These are phyloP conservation scores for Barbatosphaeria neglecta DNA, from an alignment of 495 filamentous ascomycete species.

Conservation along the genomic window DNA sequence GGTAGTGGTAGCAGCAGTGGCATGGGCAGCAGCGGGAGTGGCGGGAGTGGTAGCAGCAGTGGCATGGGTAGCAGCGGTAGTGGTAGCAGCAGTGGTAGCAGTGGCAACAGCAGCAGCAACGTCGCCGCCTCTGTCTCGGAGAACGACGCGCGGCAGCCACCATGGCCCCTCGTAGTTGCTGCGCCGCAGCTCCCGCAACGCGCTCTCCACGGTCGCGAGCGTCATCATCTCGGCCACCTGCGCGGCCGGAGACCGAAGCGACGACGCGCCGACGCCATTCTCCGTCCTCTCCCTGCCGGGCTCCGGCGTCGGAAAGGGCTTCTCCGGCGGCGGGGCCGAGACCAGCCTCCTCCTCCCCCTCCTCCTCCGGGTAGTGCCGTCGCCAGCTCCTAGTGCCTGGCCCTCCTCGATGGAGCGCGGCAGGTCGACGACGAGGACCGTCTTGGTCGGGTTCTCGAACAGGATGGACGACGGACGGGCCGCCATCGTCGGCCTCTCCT, in stretches of 20 bases:
- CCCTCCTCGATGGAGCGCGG: conserved; percentile 35
- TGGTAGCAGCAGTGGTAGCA: background rate
- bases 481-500: background rate
- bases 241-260: conserved; percentile 13
- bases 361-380: conserved; percentile 3
- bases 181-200: conserved; percentile 25
- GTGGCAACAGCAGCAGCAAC: background rate
- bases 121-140: background rate
- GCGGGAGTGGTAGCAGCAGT: too few species aligned
- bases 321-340: conserved; percentile 20
- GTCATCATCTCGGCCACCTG: conserved; percentile 35
- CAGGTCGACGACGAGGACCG: conserved; percentile 30
- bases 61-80: too few species aligned
- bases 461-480: conserved; percentile 22
- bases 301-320: conserved; percentile 34
- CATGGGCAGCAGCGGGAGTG: too few species aligned
- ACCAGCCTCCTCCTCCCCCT: conserved; percentile 15
- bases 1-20: too few species aligned
- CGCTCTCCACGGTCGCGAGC: conserved; percentile 23
- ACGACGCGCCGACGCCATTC: conserved; percentile 1
- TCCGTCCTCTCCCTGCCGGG: too few species aligned
- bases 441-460: conserved; percentile 23
- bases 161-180: conserved; percentile 27
- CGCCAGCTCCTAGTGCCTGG: conserved; percentile 27
- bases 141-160: conserved; percentile 26